Conservation (phyloP, 106 monocot genomes). For the Iris macrosiphon region DNA sequence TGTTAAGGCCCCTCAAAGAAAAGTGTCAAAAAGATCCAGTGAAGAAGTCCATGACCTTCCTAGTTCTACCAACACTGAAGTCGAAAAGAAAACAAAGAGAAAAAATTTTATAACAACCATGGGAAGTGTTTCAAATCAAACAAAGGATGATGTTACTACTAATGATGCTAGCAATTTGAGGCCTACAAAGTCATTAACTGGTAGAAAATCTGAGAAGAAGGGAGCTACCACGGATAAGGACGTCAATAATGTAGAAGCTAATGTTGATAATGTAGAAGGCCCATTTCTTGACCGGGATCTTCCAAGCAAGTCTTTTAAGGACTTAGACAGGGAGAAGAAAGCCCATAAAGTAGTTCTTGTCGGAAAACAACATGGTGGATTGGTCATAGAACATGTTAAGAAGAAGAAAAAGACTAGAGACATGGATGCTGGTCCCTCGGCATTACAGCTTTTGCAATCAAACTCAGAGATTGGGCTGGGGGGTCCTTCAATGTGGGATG, state of each 20-base stretch:
- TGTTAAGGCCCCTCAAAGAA: not conserved
- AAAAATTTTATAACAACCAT: not conserved
- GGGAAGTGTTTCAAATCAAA: not conserved
- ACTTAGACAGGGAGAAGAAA: not conserved
- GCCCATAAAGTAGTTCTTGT: not conserved
- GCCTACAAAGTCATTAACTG: constrained; percentile 6
- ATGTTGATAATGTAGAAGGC: too few relatives aligned
- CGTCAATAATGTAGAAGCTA: constrained; percentile 30
- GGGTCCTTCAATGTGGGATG: constrained; percentile 40
- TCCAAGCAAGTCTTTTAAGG: not conserved
- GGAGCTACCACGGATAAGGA: constrained; percentile 5
- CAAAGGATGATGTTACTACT: not conserved
- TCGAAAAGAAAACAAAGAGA: constrained; percentile 9
- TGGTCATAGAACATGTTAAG: constrained; percentile 21
- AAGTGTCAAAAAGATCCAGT: not conserved
- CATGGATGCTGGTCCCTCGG: not conserved
- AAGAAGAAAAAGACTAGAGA: constrained; percentile 21
- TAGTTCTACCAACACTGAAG: not conserved
- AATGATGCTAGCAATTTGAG: not conserved
- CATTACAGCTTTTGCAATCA: constrained; percentile 7
- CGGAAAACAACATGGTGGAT: constrained; percentile 5
- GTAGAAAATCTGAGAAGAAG: constrained; percentile 2
- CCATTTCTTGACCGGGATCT: constrained; percentile 33
- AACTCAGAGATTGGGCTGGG: constrained; percentile 25
- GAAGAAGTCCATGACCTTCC: not conserved